Percentiles rank a stretch among this genome's conserved stretches.
phyloP scores from a whole-genome alignment of 441 rosid genomes.

The Manihot esculenta region DNA sequence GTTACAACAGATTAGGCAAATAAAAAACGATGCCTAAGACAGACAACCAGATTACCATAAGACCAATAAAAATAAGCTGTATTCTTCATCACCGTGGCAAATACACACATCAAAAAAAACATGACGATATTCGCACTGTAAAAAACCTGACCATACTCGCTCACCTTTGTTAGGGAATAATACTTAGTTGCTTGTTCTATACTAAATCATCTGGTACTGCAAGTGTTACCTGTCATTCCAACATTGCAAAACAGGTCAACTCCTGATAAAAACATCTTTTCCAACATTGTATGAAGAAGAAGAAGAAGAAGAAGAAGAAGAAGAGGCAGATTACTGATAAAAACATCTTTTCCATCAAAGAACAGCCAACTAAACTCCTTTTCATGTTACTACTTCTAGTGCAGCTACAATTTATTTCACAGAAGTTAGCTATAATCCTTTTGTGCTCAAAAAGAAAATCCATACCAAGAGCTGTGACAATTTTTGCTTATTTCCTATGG shows the following conservation, averaged over 20 bases:
- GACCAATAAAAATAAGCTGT: background rate
- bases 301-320: too few species aligned
- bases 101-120: too few species aligned
- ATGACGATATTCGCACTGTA: conserved; percentile 25
- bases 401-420: too few species aligned
- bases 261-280: too few species aligned
- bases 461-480: background rate
- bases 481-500: background rate
- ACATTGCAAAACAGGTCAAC: background rate
- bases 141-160: conserved; percentile 30
- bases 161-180: conserved; percentile 27
- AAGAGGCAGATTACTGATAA: background rate
- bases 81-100: conserved; percentile 19
- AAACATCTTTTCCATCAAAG: too few species aligned
- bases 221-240: conserved; percentile 57
- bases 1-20: conserved; percentile 52
- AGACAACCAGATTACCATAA: conserved; percentile 3
- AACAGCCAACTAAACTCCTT: too few species aligned
- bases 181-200: conserved; percentile 35
- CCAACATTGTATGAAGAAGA: too few species aligned
- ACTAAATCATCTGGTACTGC: conserved; percentile 81
- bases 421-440: background rate
- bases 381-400: too few species aligned
- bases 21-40: conserved; percentile 33
- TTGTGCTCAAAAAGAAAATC: background rate